phyloP scores from a whole-genome alignment of 2,329 filamentous ascomycete genomes.

The Cercospora beticola region DNA sequence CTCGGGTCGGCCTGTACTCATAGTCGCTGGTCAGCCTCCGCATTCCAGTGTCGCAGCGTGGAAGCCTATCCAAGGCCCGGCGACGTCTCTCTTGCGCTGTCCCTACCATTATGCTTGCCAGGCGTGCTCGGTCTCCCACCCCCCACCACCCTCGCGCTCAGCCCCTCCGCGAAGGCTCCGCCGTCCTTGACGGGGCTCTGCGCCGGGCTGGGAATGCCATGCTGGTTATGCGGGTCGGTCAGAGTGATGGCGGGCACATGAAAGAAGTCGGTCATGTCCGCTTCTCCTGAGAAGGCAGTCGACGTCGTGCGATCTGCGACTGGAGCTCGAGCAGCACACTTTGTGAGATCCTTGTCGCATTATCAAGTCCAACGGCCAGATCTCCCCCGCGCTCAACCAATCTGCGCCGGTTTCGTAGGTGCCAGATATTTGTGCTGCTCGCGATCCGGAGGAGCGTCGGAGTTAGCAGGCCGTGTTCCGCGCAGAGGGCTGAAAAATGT shows the following conservation, averaged over 20 bases:
- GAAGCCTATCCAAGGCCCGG: constrained; percentile 8
- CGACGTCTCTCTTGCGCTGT: background rate
- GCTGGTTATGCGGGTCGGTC: constrained; percentile 43
- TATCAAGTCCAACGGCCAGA: background rate
- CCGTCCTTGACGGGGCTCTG: constrained; percentile 27
- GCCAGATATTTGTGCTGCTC: background rate
- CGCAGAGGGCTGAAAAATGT: background rate
- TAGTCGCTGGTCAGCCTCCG: constrained; percentile 16
- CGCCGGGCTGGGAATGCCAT: constrained; percentile 33
- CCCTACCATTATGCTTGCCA: constrained; percentile 13
- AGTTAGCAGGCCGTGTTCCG: background rate
- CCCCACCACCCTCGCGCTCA: constrained; percentile 15
- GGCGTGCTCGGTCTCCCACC: constrained; percentile 17
- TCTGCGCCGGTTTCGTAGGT: constrained; percentile 6
- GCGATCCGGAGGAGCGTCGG: background rate
- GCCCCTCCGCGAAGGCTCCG: constrained; percentile 7
- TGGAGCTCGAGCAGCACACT: constrained; percentile 4
- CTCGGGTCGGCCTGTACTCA: constrained; percentile 21
- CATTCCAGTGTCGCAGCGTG: constrained; percentile 5
- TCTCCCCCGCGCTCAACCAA: constrained; percentile 5
- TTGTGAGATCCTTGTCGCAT: constrained; percentile 10
- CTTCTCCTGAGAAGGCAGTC: background rate
- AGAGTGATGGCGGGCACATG: constrained; percentile 41
- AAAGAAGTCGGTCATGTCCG: constrained; percentile 8
- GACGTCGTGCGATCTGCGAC: background rate